These are phyloP conservation scores for Sambucus nigra DNA, from an alignment of 129 eudicot genomes.

Conservation along the genomic window DNA sequence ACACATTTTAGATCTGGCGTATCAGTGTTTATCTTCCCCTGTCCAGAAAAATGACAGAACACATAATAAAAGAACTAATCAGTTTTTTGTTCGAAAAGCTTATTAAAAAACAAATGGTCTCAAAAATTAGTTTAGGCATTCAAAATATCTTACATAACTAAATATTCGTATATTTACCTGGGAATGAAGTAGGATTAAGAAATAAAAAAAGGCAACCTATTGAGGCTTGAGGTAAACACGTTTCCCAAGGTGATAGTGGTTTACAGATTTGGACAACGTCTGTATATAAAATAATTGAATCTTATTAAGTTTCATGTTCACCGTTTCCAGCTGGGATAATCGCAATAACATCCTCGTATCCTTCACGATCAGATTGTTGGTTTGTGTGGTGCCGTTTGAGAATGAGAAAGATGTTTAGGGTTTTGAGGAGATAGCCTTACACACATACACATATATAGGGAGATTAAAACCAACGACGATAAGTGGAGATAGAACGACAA, in stretches of 20 bases:
- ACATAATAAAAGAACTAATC: constrained; percentile 36
- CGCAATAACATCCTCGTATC: constrained; percentile 62
- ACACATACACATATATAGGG: no score
- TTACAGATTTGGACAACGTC: constrained; percentile 51
- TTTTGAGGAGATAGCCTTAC: no score
- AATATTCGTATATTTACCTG: neutral
- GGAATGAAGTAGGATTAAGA: neutral
- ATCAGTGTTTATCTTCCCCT: no score
- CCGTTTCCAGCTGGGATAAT: constrained; percentile 53
- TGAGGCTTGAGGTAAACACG: constrained; percentile 77
- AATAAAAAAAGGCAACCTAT: constrained; percentile 48
- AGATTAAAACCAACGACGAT: no score
- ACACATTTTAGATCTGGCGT: constrained; percentile 37
- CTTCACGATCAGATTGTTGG: constrained; percentile 53
- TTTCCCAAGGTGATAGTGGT: constrained; percentile 66
- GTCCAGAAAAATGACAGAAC: constrained; percentile 44
- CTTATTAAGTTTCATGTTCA: constrained; percentile 44
- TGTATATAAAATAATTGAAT: constrained; percentile 23
- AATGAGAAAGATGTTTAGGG: no score
- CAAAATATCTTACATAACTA: no score
- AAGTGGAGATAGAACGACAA: no score
- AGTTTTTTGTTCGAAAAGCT: constrained; percentile 62
- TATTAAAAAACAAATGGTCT: no score
- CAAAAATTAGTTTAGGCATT: no score
- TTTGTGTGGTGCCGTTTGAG: no score